Percentiles rank a stretch among this genome's conserved stretches.
Conservation (phyloP, 768 basidiomycete species). For the Xerocomellus chrysenteron region DNA sequence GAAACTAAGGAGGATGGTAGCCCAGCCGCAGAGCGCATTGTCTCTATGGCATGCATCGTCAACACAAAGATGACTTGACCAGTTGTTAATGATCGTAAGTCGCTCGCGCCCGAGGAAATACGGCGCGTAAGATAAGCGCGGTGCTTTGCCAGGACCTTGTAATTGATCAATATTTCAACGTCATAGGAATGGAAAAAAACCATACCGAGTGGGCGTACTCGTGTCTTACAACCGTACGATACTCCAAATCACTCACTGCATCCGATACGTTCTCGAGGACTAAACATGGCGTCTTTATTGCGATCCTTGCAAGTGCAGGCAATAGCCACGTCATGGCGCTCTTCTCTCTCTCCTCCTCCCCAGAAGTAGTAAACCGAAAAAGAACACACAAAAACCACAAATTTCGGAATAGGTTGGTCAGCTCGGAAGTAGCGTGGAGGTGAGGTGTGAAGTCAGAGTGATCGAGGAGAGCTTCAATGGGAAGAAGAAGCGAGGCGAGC, state of each 20-base stretch:
- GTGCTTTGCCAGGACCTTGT: slow-evolving; percentile 70
- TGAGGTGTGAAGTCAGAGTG: slow-evolving; percentile 69
- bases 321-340: slow-evolving; percentile 77
- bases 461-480: slow-evolving; percentile 83
- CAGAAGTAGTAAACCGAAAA: slow-evolving; percentile 66
- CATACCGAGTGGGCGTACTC: slow-evolving; percentile 78
- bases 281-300: slow-evolving; percentile 81
- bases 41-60: slow-evolving; percentile 85
- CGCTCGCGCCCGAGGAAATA: slow-evolving; percentile 62
- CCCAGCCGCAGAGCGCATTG: slow-evolving; percentile 77
- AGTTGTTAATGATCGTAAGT: slow-evolving; percentile 71
- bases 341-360: slow-evolving; percentile 45
- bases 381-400: slow-evolving; percentile 93
- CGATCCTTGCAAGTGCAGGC: slow-evolving; percentile 75
- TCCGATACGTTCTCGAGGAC: slow-evolving; percentile 83
- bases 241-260: slow-evolving; percentile 85
- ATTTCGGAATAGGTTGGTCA: slow-evolving; percentile 82
- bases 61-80: slow-evolving; percentile 86
- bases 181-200: neutral
- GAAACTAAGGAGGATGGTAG: slow-evolving; percentile 77
- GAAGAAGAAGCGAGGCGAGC: slow-evolving; percentile 82
- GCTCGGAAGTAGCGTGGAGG: slow-evolving; percentile 49
- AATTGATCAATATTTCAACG: slow-evolving; percentile 1
- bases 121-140: slow-evolving; percentile 60
- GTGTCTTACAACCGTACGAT: slow-evolving; percentile 85